These are phyloP conservation scores for Luffa aegyptiaca DNA, from an alignment of 306 rosid genomes.

Conservation along the genomic window DNA sequence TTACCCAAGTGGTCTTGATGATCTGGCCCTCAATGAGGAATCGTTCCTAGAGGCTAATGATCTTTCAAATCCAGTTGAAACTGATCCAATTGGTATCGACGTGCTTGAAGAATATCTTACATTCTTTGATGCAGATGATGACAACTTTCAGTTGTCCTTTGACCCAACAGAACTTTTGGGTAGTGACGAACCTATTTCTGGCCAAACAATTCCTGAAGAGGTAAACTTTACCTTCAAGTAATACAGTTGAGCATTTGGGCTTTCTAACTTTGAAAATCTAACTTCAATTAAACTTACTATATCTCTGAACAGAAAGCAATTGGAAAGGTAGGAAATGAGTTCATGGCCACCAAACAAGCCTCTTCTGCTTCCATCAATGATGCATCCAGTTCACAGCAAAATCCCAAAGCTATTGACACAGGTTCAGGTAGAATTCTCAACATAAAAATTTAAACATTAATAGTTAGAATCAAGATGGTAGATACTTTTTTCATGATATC, in stretches of 20 bases:
- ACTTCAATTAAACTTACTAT: not conserved
- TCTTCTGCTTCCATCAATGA: constrained; percentile 21
- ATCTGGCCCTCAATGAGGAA: constrained; percentile 25
- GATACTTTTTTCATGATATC: not conserved
- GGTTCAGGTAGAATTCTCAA: constrained; percentile 33
- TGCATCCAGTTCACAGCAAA: constrained; percentile 36
- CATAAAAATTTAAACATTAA: not conserved
- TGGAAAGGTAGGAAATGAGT: constrained; percentile 22
- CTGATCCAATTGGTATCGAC: constrained; percentile 26
- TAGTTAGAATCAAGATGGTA: not conserved
- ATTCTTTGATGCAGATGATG: constrained; percentile 41
- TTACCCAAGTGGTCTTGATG: constrained; percentile 23
- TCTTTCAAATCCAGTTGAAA: constrained; percentile 30
- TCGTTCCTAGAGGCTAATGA: constrained; percentile 60
- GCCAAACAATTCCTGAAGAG: constrained; percentile 25
- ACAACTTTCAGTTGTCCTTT: constrained; percentile 27
- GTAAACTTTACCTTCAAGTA: constrained; percentile 18
- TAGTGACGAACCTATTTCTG: constrained; percentile 28
- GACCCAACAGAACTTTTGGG: constrained; percentile 34
- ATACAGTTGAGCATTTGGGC: not conserved
- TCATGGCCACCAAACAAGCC: constrained; percentile 20
- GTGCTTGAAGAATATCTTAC: constrained; percentile 53
- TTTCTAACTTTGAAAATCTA: not conserved
- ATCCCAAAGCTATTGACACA: constrained; percentile 12
- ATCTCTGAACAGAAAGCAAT: constrained; percentile 30